These are phyloP conservation scores for Suillus occidentalis DNA, from an alignment of 768 basidiomycete species.

Conservation along the genomic window DNA sequence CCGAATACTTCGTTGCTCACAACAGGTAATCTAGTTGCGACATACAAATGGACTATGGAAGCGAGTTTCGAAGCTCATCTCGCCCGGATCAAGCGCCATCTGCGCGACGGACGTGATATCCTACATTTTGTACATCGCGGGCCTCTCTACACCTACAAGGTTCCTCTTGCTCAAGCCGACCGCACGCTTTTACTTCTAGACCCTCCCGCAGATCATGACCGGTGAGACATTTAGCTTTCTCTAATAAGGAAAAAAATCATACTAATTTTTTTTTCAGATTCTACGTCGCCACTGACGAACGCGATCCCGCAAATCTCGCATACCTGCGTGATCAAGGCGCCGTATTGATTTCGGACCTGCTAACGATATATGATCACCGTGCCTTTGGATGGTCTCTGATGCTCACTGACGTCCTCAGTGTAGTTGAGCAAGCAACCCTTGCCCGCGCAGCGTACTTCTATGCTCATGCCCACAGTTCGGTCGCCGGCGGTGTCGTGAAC, in stretches of 20 bases:
- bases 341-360: conserved; percentile 40
- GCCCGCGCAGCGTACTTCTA: conserved; percentile 41
- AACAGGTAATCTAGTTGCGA: conserved; percentile 21
- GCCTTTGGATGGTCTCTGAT: conserved; percentile 43
- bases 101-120: conserved; percentile 19
- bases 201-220: conserved; percentile 25
- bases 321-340: conserved; percentile 37
- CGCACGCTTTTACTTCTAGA: conserved; percentile 20
- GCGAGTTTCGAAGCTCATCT: conserved; percentile 32
- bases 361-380: conserved; percentile 41
- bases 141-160: conserved; percentile 17
- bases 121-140: conserved; percentile 24
- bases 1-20: too few relatives aligned
- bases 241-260: not conserved
- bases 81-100: conserved; percentile 28
- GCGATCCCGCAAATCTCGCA: conserved; percentile 31
- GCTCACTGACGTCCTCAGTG: conserved; percentile 41
- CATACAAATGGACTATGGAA: conserved; percentile 36
- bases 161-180: conserved; percentile 23
- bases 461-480: conserved; percentile 39
- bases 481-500: conserved; percentile 43
- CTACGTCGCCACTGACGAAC: conserved; percentile 45
- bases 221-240: conserved; percentile 13
- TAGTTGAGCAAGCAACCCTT: conserved; percentile 43
- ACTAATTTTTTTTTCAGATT: conserved; percentile 20